These are phyloP conservation scores for Lactarius evosmus DNA, from an alignment of 768 basidiomycete species.

Conservation along the genomic window DNA sequence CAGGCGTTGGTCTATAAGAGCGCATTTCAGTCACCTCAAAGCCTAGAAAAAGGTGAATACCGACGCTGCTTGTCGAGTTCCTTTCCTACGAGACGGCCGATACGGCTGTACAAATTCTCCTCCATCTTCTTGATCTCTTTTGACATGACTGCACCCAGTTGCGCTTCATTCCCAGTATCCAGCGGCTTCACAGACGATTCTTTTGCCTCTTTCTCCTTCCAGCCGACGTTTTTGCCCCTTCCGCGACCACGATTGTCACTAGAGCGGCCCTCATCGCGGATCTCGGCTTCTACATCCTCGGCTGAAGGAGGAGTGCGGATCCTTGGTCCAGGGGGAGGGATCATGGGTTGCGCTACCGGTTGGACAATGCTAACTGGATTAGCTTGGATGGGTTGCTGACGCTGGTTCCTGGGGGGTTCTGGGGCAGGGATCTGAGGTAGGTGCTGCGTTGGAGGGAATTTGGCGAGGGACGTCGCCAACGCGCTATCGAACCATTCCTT, in stretches of 20 bases:
- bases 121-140: constrained; percentile 84
- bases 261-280: constrained; percentile 55
- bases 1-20: constrained; percentile 65
- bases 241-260: constrained; percentile 51
- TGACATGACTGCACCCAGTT: constrained; percentile 55
- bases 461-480: constrained; percentile 50
- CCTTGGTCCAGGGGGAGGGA: constrained; percentile 39
- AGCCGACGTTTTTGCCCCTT: constrained; percentile 58
- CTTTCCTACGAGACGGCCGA: constrained; percentile 76
- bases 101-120: constrained; percentile 69
- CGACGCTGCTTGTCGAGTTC: constrained; percentile 90
- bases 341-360: constrained; percentile 25
- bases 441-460: constrained; percentile 52
- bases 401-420: constrained; percentile 26
- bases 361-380: constrained; percentile 23
- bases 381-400: constrained; percentile 26
- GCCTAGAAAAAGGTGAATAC: constrained; percentile 34
- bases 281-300: constrained; percentile 70
- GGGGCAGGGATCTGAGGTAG: constrained; percentile 31
- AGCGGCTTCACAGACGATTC: constrained; percentile 43
- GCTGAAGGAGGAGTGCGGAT: constrained; percentile 62
- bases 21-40: constrained; percentile 12
- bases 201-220: constrained; percentile 54
- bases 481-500: constrained; percentile 84
- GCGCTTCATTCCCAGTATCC: constrained; percentile 43